phyloP scores from a whole-genome alignment of 2,329 filamentous ascomycete genomes.

The Colletotrichum tropicicola region DNA sequence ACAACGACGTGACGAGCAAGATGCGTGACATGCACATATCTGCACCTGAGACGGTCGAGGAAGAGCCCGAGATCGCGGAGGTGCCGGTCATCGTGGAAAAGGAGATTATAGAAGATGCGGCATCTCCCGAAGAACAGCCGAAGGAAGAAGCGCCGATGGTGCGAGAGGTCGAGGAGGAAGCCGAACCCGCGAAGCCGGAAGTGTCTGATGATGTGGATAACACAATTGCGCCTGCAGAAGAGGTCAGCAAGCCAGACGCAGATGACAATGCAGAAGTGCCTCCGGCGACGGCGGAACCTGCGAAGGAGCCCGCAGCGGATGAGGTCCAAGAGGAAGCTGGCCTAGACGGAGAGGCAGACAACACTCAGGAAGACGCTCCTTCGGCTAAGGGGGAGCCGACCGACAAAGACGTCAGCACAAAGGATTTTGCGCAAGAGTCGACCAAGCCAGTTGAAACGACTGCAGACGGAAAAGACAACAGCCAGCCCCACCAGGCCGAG shows the following conservation, averaged over 20 bases:
- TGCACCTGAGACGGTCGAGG: slow-evolving; percentile 67
- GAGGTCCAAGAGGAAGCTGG: neutral
- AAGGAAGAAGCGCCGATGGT: slow-evolving; percentile 35
- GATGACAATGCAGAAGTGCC: slow-evolving; percentile 16
- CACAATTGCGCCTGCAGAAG: neutral
- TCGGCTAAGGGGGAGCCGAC: slow-evolving; percentile 37
- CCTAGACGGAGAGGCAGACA: slow-evolving; percentile 12
- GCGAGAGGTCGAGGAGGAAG: slow-evolving; percentile 14
- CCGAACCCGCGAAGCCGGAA: neutral
- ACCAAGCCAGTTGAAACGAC: slow-evolving; percentile 31
- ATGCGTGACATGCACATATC: slow-evolving; percentile 58
- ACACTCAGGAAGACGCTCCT: slow-evolving; percentile 23
- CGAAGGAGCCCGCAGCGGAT: neutral
- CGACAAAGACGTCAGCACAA: slow-evolving; percentile 13
- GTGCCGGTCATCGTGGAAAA: slow-evolving; percentile 52
- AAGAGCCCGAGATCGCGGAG: slow-evolving; percentile 50
- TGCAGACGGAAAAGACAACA: slow-evolving; percentile 27
- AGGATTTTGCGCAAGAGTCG: slow-evolving; percentile 38
- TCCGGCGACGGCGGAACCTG: slow-evolving; percentile 19
- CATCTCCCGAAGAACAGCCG: slow-evolving; percentile 30
- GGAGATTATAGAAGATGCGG: slow-evolving; percentile 35
- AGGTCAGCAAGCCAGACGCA: neutral
- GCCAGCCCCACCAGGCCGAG: neutral
- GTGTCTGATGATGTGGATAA: neutral
- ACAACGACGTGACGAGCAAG: slow-evolving; percentile 56